Evolutionary conservation across 2,329 filamentous ascomycete species (phyloP).

Genomic region (Penicillium sp.): DNA sequence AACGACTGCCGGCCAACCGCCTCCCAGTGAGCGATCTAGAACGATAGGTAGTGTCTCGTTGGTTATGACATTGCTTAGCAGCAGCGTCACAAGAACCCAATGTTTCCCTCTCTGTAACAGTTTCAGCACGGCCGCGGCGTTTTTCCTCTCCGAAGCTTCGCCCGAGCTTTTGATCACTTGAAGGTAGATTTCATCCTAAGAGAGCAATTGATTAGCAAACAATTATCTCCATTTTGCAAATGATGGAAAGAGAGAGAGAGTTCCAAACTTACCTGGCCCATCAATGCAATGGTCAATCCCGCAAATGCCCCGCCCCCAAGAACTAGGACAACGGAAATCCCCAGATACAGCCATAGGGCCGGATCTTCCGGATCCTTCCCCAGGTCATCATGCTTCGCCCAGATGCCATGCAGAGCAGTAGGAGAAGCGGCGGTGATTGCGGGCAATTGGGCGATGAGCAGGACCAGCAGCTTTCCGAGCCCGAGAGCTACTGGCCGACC

Average conservation of each 20-base stretch:
- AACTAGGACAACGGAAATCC: conserved; percentile 74
- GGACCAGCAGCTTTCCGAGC: conserved; percentile 38
- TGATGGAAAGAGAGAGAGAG: not conserved
- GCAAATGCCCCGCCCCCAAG: conserved; percentile 89
- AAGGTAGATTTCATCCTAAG: conserved; percentile 88
- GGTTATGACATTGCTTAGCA: conserved; percentile 94
- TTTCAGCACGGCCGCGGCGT: conserved; percentile 75
- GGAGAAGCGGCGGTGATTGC: conserved; percentile 36
- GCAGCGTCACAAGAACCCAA: conserved; percentile 92
- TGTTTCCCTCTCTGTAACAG: conserved; percentile 88
- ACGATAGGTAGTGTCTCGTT: conserved; percentile 96
- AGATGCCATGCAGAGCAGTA: conserved; percentile 18
- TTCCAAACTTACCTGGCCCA: conserved; percentile 53
- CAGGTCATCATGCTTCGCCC: conserved; percentile 31
- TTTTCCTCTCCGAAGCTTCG: conserved; percentile 77
- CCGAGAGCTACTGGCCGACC: conserved; percentile 37
- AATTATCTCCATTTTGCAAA: not conserved
- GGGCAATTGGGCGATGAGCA: conserved; percentile 36
- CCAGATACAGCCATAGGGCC: conserved; percentile 74
- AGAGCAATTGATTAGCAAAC: not conserved
- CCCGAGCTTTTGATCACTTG: conserved; percentile 88
- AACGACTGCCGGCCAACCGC: conserved; percentile 89
- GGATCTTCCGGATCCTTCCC: conserved; percentile 56
- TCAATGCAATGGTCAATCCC: conserved; percentile 69
- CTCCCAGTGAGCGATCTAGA: conserved; percentile 86